Percentiles rank a stretch among this genome's conserved stretches.
These are phyloP conservation scores for Passalora sequoiae DNA, from an alignment of 2,329 filamentous ascomycete species.

Conservation along the genomic window DNA sequence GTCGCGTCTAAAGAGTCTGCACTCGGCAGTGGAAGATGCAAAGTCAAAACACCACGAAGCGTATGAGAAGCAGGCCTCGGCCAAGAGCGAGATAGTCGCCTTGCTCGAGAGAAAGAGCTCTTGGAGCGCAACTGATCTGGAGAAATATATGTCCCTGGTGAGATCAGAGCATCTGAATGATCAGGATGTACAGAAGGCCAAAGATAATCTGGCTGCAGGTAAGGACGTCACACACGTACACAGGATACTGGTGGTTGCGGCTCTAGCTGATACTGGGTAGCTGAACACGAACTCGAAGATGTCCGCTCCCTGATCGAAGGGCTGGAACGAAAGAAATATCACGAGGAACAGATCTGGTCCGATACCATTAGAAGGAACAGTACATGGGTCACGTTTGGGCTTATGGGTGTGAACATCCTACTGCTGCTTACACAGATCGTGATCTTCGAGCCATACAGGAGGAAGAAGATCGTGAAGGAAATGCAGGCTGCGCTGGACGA, in stretches of 20 bases:
- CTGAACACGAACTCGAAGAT: conserved; percentile 76
- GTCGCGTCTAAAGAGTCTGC: conserved; percentile 53
- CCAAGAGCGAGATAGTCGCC: conserved; percentile 92
- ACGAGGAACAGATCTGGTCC: conserved; percentile 99
- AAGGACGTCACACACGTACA: no score
- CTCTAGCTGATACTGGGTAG: no score
- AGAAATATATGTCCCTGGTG: conserved; percentile 90
- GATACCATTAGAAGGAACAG: conserved; percentile 94
- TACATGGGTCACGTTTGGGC: conserved; percentile 96
- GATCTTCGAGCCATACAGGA: conserved; percentile 82
- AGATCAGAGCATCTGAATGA: conserved; percentile 90
- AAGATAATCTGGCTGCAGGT: conserved; percentile 65
- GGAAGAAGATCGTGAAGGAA: conserved; percentile 73
- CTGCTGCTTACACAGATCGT: conserved; percentile 68
- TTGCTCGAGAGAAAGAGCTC: conserved; percentile 89
- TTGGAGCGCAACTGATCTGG: conserved; percentile 81
- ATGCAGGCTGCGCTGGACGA: conserved; percentile 66
- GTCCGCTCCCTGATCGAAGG: conserved; percentile 70
- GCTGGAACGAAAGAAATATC: conserved; percentile 83
- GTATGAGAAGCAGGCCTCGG: conserved; percentile 74
- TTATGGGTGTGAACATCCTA: conserved; percentile 95
- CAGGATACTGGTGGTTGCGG: no score
- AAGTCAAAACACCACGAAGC: conserved; percentile 77
- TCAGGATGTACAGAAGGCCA: conserved; percentile 68
- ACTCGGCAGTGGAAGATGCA: conserved; percentile 62